Evolutionary conservation across 192 early-diverging fungal genomes (phyloP).

Genomic region (Coemansia sp.): DNA sequence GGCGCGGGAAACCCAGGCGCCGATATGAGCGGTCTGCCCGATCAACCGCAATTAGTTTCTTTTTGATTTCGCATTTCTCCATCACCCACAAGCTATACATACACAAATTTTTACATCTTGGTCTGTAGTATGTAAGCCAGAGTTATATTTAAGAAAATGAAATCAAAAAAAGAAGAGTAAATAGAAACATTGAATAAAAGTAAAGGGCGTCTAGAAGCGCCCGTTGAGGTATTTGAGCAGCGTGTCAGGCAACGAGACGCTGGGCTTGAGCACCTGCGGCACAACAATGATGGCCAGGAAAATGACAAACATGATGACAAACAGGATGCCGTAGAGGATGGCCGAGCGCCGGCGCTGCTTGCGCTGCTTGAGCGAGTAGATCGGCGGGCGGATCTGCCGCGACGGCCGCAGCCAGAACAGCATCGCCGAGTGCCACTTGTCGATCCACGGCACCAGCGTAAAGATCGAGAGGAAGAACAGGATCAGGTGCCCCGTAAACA

Average conservation of each 20-base stretch:
- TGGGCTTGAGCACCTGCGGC: constrained; percentile 56
- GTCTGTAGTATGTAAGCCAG: no score
- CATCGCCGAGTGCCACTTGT: constrained; percentile 75
- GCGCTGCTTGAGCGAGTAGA: constrained; percentile 66
- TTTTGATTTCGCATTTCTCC: no score
- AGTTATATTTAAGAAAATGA: no score
- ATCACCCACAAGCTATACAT: no score
- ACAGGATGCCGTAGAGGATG: constrained; percentile 69
- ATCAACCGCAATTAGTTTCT: no score
- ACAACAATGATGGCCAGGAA: constrained; percentile 66
- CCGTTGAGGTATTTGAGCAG: constrained; percentile 46
- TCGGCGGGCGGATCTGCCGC: constrained; percentile 73
- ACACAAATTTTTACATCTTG: no score
- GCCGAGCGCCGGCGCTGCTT: constrained; percentile 61
- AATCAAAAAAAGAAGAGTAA: not conserved
- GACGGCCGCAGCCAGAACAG: constrained; percentile 82
- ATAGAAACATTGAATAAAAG: not conserved
- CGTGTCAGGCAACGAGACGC: constrained; percentile 26
- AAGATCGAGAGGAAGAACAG: constrained; percentile 72
- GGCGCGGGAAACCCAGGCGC: no score
- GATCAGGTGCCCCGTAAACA: constrained; percentile 74
- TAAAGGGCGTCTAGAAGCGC: constrained; percentile 33
- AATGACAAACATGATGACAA: constrained; percentile 57
- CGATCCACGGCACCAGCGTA: constrained; percentile 69
- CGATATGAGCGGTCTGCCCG: no score